phyloP scores from a whole-genome alignment of 2,329 filamentous ascomycete species.

The Aaosphaeria pasadenensis region DNA sequence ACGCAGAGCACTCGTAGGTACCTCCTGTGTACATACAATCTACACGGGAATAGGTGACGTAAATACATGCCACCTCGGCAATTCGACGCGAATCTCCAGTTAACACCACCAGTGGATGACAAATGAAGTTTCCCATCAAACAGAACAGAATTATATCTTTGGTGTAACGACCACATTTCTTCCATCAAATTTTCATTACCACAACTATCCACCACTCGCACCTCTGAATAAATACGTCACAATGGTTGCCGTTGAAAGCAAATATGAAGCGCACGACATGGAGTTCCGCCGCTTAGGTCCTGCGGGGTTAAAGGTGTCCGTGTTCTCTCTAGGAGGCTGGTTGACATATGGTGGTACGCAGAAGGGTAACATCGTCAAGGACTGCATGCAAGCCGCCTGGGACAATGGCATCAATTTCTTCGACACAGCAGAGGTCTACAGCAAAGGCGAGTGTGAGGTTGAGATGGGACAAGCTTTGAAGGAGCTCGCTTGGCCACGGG shows the following conservation, averaged over 20 bases:
- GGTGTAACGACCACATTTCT: too few relatives aligned
- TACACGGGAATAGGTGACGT: too few relatives aligned
- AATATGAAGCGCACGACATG: constrained; percentile 51
- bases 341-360: constrained; percentile 50
- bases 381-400: constrained; percentile 50
- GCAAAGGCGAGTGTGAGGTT: constrained; percentile 60
- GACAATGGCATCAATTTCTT: constrained; percentile 51
- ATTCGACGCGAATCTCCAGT: too few relatives aligned
- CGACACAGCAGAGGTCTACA: constrained; percentile 53
- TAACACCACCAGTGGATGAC: too few relatives aligned
- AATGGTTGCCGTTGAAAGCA: constrained; percentile 42
- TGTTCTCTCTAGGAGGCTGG: constrained; percentile 48
- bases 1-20: too few relatives aligned
- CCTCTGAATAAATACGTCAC: constrained; percentile 1
- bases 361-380: constrained; percentile 48
- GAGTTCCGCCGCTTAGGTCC: constrained; percentile 45
- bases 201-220: too few relatives aligned
- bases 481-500: constrained; percentile 48
- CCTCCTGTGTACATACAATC: too few relatives aligned
- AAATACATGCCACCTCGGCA: too few relatives aligned
- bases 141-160: too few relatives aligned
- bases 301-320: constrained; percentile 50
- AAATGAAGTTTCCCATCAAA: too few relatives aligned
- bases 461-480: constrained; percentile 54
- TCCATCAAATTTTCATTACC: too few relatives aligned